phyloP scores from a whole-genome alignment of 108 stramenopile genomes.

The Pinguiococcus pyrenoidosus region DNA sequence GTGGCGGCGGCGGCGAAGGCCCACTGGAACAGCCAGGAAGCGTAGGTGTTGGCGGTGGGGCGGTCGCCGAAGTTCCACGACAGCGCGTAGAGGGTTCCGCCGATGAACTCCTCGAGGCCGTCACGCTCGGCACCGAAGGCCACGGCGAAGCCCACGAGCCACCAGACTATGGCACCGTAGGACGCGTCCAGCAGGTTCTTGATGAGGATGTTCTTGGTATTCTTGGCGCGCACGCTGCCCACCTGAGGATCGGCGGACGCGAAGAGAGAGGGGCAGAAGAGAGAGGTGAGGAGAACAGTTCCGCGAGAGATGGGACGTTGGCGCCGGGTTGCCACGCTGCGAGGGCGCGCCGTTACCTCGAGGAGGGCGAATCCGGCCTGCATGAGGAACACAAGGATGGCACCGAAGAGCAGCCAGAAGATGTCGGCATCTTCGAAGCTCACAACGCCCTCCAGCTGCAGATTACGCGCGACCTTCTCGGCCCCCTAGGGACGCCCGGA shows the following conservation, averaged over 20 bases:
- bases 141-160: conserved; percentile 15
- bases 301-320: too few species aligned
- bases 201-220: conserved; percentile 26
- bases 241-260: background rate
- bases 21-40: conserved; percentile 24
- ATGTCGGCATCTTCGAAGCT: too few species aligned
- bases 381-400: conserved; percentile 13
- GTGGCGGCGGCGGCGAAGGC: conserved; percentile 29
- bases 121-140: conserved; percentile 50
- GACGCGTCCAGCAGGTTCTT: conserved; percentile 22
- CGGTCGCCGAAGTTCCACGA: background rate
- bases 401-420: conserved; percentile 5
- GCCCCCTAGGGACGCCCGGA: too few species aligned
- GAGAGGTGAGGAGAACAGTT: too few species aligned
- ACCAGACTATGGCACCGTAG: conserved; percentile 22
- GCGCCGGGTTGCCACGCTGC: background rate
- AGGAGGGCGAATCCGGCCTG: conserved; percentile 30
- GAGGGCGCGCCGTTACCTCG: background rate
- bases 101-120: conserved; percentile 17
- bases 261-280: background rate
- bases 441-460: too few species aligned
- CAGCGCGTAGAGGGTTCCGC: conserved; percentile 6
- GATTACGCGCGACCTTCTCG: too few species aligned
- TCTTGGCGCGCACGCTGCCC: conserved; percentile 21
- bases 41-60: conserved; percentile 7